A percentile compares a stretch with the other conserved stretches of the same genome.
phyloP scores from a whole-genome alignment of 2,329 filamentous ascomycete genomes.

The Phialocephala subalpina region DNA sequence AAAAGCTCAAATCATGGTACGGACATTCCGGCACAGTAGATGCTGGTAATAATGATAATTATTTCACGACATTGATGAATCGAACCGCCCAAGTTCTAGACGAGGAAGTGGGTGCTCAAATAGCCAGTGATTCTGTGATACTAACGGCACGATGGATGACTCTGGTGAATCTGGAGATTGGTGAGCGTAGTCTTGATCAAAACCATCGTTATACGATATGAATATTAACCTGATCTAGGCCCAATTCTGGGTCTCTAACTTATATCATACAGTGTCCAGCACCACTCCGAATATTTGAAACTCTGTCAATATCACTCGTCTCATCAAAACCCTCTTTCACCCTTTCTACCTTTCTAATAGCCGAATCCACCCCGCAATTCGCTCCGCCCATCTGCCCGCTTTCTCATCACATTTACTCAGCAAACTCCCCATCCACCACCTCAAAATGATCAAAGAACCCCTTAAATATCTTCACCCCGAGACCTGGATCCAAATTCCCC shows the following conservation, averaged over 20 bases:
- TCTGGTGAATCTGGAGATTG: background rate
- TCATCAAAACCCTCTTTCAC: background rate
- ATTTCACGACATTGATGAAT: background rate
- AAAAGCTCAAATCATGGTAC: background rate
- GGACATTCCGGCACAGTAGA: background rate
- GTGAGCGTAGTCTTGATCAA: background rate
- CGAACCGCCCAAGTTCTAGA: too few species aligned
- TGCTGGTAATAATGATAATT: background rate
- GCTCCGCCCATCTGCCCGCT: background rate
- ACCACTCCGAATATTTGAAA: background rate
- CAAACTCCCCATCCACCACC: slow-evolving; percentile 25
- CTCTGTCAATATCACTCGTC: too few species aligned
- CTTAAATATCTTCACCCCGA: slow-evolving; percentile 28
- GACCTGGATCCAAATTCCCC: slow-evolving; percentile 61
- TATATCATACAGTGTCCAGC: background rate
- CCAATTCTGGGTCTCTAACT: background rate
- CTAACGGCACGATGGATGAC: too few species aligned
- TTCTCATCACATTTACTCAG: background rate
- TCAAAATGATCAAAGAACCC: slow-evolving; percentile 29
- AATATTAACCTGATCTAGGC: background rate
- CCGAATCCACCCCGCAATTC: too few species aligned
- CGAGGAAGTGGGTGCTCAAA: too few species aligned
- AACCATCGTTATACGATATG: background rate
- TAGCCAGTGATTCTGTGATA: too few species aligned
- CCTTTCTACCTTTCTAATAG: background rate